Percentiles rank a stretch among this genome's conserved stretches.
Evolutionary conservation across 257 asterid species (phyloP).

Genomic region (Gentiana macrophylla): DNA sequence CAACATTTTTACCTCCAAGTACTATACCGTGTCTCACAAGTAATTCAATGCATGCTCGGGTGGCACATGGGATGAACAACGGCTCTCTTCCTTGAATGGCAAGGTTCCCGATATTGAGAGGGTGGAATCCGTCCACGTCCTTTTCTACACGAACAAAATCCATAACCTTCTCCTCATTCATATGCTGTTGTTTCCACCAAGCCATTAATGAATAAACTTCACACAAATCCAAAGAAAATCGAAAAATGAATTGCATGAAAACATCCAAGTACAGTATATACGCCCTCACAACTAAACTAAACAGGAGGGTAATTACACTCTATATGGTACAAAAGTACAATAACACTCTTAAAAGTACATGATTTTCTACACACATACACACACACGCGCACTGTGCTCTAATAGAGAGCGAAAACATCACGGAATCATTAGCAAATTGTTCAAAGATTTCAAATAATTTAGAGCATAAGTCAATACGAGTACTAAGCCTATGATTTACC

Average conservation of each 20-base stretch:
- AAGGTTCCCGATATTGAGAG: constrained; percentile 13
- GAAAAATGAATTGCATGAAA: background rate
- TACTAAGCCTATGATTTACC: too few species aligned
- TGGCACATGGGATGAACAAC: constrained; percentile 15
- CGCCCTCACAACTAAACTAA: too few species aligned
- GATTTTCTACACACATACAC: too few species aligned
- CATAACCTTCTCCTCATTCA: constrained; percentile 15
- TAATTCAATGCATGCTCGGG: constrained; percentile 15
- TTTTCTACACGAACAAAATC: constrained; percentile 11
- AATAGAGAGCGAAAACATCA: too few species aligned
- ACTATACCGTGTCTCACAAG: constrained; percentile 8
- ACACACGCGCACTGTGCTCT: too few species aligned
- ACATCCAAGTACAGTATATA: too few species aligned
- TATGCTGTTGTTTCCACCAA: constrained; percentile 5
- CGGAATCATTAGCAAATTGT: too few species aligned
- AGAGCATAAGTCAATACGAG: too few species aligned
- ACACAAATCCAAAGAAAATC: background rate
- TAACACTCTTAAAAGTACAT: too few species aligned
- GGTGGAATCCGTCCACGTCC: constrained; percentile 20
- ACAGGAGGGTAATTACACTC: too few species aligned
- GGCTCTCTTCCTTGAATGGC: constrained; percentile 14
- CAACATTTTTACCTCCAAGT: constrained; percentile 12
- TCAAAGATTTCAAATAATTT: too few species aligned
- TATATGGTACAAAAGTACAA: too few species aligned
- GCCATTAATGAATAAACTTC: background rate